phyloP scores from a whole-genome alignment of 2,329 filamentous ascomycete genomes.

The Colletotrichum filicis region DNA sequence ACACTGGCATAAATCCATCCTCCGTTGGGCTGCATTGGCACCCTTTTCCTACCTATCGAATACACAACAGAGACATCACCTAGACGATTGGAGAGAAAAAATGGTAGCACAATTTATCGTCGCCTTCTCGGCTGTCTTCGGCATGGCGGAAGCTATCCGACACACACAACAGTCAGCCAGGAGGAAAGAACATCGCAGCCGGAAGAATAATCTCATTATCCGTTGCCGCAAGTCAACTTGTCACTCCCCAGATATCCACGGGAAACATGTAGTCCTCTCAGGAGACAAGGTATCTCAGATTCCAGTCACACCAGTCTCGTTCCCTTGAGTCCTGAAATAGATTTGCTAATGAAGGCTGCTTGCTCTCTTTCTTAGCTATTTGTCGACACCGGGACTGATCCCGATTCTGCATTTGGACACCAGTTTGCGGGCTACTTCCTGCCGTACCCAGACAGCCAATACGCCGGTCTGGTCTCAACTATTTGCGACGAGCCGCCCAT shows the following conservation, averaged over 20 bases:
- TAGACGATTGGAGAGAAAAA: not conserved
- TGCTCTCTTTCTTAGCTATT: not conserved
- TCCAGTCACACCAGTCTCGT: not conserved
- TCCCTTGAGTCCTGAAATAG: not conserved
- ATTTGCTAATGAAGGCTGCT: not conserved
- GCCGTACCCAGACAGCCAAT: slow-evolving; percentile 63
- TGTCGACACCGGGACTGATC: slow-evolving; percentile 22
- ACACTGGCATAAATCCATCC: not conserved
- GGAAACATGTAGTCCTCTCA: not conserved
- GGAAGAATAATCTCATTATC: not conserved
- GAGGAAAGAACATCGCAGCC: not conserved
- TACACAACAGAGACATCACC: not conserved
- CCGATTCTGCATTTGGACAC: slow-evolving; percentile 52
- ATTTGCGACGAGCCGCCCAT: slow-evolving; percentile 61
- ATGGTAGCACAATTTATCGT: not conserved
- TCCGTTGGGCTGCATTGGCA: not conserved
- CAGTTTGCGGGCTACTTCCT: slow-evolving; percentile 67
- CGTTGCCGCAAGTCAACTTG: not conserved
- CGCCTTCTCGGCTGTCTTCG: not conserved
- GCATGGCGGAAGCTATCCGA: not conserved
- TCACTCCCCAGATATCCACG: not conserved
- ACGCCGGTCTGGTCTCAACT: slow-evolving; percentile 59
- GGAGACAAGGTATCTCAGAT: not conserved
- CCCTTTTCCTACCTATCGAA: not conserved
- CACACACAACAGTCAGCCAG: not conserved